Base-by-base conservation (phyloP, 192 early-diverging fungal species). In the Entomortierella chlamydospora region DNA sequence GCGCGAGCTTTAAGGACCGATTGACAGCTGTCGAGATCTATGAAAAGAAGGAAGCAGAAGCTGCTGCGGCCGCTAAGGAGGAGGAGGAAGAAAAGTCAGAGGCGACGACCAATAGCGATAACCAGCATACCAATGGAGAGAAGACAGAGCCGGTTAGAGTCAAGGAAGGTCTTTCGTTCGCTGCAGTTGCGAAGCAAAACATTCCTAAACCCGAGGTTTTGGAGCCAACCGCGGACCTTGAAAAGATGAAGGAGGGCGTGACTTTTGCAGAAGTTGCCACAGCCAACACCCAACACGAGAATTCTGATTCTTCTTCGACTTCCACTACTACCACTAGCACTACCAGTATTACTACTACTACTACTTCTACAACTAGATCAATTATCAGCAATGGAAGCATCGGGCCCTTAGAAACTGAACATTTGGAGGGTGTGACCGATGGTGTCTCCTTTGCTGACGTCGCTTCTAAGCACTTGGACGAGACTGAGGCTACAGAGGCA, bases 181-280 rank as follows among this genome's bases (percentile, higher is more conserved):
- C 72, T 29, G 64, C 41, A 28, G 59, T 67, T 2, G 64, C 64
- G 5, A 33, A 26, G 6, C 64, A 53, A 37, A 51, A 73, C 64
- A 66, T 61, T 56, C 39, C 33, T 0, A 49, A 74, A 29, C 49
- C 72, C 8, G 58, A 68, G 42, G 25, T 74, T 31, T 51, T 67
- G 64, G 64, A 54, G 29, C 50, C 13, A 15, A 74, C 72, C 0
- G 64, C 57, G 30, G 72, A 73, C 60, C 33, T 73, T 37, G 71
- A 73, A 60, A 73, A 74, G 72, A 67, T 74, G 72, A 74, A 74
- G 57, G 72, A 74, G 23, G 72, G 72, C 34, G 20, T 67, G 6
- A 67, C 64, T 13, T 74, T 74, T 29, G 72, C 72, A 2, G 64
- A 74, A 9, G 59, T 74, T 5, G 72, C 47, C 20, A 51, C 70